Base-by-base conservation (phyloP, 2,329 filamentous ascomycete genomes). In the Aspergillus vadensis region DNA sequence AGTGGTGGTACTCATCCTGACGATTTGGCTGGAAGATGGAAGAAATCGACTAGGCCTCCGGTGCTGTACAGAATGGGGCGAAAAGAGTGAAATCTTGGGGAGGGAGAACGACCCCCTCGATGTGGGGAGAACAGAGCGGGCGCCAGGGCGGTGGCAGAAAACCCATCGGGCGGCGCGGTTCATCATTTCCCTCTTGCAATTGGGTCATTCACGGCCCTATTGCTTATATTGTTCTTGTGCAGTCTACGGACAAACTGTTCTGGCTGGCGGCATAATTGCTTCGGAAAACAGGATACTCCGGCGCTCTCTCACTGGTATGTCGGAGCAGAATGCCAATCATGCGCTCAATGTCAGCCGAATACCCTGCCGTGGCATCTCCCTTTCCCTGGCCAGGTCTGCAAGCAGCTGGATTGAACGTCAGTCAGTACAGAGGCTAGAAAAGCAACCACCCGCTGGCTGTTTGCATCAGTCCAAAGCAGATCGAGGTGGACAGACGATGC, bases 1-100 rank as follows among this genome's bases (percentile, higher is more conserved):
- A 41, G 78, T 82, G 25, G 82, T 83, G 36, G 83, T 82, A 12
- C 69, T 76, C 74, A 76, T 77, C 6, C 61, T 71, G 59, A 25
- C 19, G n/a, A 21, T 38, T 39, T 43, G 25, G 38, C 17, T 14
- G 23, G 23, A 10, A 21, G n/a, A 52, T 5, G 21, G n/a, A 36
- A 21, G 15, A 25, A 21, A 21, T 25, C n/a, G 47, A 30, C 14
- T 15, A n/a, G 32, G n/a, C 21, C 36, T 7, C 51, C 21, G 17
- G 19, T 25, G 39, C 51, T 36, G 32, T 14, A 54, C 9, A n/a
- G 51, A 17, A 51, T 39, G 47, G 15, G n/a, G 21, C 9, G n/a
- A 21, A 43, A 32, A n/a, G 30, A 17, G 36, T 19, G 51, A 43
- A 36, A 10, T 17, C 23, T 55, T 43, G 38, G 5, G 21, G 52